These are phyloP conservation scores for Aspergillus hancockii DNA, from an alignment of 495 filamentous ascomycete genomes.

Conservation along the genomic window DNA sequence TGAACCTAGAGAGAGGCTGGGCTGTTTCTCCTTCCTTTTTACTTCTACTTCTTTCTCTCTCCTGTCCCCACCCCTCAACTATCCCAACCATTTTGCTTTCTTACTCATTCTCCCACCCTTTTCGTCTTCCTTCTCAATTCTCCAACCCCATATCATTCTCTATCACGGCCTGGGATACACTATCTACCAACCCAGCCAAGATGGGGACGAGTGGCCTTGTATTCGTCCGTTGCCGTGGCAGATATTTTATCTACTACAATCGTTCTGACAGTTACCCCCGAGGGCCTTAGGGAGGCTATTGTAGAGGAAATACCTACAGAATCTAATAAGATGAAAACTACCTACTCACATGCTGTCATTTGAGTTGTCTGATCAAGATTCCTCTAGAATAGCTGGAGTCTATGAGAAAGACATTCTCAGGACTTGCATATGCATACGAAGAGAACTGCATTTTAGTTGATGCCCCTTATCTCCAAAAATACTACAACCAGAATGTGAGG, in stretches of 20 bases:
- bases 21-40: not conserved
- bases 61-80: not conserved
- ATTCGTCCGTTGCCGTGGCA: constrained; percentile 27
- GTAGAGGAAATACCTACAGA: constrained; percentile 26
- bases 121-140: not conserved
- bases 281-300: constrained; percentile 25
- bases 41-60: not conserved
- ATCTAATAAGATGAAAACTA: constrained; percentile 12
- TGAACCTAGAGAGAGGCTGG: too few relatives aligned
- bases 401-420: constrained; percentile 10
- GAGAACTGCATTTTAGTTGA: constrained; percentile 13
- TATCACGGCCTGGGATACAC: not conserved
- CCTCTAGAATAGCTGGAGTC: constrained; percentile 19
- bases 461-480: too few relatives aligned
- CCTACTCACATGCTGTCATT: not conserved
- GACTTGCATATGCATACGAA: constrained; percentile 16
- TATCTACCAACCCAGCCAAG: not conserved
- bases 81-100: not conserved
- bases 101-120: not conserved
- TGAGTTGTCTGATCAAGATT: not conserved
- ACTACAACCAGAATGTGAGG: too few relatives aligned
- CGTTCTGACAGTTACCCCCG: constrained; percentile 33
- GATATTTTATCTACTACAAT: constrained; percentile 34
- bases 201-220: constrained; percentile 31
- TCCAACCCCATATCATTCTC: not conserved